phyloP scores from a whole-genome alignment of 306 rosid genomes.

The Macrotyloma uniflorum region DNA sequence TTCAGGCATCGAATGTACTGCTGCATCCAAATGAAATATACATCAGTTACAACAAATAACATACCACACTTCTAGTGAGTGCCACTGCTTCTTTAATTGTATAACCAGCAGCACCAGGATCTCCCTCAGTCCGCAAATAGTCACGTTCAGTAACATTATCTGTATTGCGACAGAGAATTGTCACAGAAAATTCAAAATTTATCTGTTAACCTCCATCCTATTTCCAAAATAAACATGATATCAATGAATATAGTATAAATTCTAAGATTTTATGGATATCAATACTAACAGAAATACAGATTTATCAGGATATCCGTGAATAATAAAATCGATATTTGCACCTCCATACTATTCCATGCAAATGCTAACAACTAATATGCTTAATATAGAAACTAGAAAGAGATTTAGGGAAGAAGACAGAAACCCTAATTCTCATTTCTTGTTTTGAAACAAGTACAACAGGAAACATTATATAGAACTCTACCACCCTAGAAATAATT shows the following conservation, averaged over 20 bases:
- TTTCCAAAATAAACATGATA: conserved; percentile 31
- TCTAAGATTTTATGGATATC: conserved; percentile 18
- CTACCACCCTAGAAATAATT: no score
- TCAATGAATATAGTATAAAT: conserved; percentile 10
- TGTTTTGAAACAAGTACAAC: no score
- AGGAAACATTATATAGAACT: no score
- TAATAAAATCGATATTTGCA: background rate
- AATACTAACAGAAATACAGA: background rate
- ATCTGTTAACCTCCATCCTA: background rate
- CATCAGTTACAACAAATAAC: conserved; percentile 25
- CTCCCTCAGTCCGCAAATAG: conserved; percentile 89
- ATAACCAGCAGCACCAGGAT: conserved; percentile 90
- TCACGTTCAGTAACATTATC: conserved; percentile 70
- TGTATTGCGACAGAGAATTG: conserved; percentile 36
- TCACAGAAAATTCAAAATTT: conserved; percentile 30
- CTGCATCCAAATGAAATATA: conserved; percentile 31
- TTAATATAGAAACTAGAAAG: background rate
- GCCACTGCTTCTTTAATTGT: conserved; percentile 88
- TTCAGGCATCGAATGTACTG: background rate
- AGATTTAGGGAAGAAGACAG: no score
- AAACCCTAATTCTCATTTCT: no score
- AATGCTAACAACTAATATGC: conserved; percentile 21
- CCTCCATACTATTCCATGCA: background rate
- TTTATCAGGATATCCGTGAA: background rate
- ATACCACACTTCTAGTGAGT: conserved; percentile 90